Conservation (phyloP, 2,329 filamentous ascomycete genomes). For the Mycogone perniciosa region DNA sequence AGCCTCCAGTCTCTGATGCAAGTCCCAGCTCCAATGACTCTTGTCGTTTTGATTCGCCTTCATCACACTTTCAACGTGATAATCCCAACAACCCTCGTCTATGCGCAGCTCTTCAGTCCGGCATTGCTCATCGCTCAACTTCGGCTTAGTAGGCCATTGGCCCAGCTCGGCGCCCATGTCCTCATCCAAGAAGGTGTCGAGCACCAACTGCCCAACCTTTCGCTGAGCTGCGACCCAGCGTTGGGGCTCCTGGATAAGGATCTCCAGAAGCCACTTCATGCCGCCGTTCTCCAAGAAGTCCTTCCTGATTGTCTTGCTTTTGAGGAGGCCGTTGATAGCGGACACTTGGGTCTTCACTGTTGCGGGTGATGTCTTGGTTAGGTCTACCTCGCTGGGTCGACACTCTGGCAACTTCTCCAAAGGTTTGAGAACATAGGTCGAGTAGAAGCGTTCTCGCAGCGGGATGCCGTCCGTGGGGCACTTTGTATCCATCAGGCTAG, state of each 20-base stretch:
- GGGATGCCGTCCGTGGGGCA: slow-evolving; percentile 28
- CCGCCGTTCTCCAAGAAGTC: slow-evolving; percentile 51
- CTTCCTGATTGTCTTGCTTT: slow-evolving; percentile 43
- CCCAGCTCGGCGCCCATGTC: slow-evolving; percentile 54
- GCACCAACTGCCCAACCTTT: slow-evolving; percentile 51
- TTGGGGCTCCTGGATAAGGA: slow-evolving; percentile 42
- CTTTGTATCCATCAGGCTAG: slow-evolving; percentile 29
- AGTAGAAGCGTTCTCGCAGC: slow-evolving; percentile 36
- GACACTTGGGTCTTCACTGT: slow-evolving; percentile 37
- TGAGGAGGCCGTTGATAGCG: slow-evolving; percentile 51
- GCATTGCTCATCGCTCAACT: slow-evolving; percentile 32
- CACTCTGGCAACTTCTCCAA: no score
- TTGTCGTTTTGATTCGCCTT: slow-evolving; percentile 30
- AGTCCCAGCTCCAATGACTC: slow-evolving; percentile 41
- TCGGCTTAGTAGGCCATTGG: slow-evolving; percentile 44
- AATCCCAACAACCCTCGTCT: slow-evolving; percentile 54
- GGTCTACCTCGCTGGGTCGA: slow-evolving; percentile 19
- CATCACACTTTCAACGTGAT: slow-evolving; percentile 39
- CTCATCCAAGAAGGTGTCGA: slow-evolving; percentile 61
- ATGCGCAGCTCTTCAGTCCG: slow-evolving; percentile 23
- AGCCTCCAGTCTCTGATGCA: slow-evolving; percentile 30
- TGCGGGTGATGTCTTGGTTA: slow-evolving; percentile 20
- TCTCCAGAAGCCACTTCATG: slow-evolving; percentile 47
- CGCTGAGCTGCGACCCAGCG: slow-evolving; percentile 46
- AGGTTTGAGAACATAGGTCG: slow-evolving; percentile 26